A percentile compares a stretch with the other conserved stretches of the same genome.
phyloP scores from a whole-genome alignment of 1,139 yeast genomes.

The Suzukiozyma palmioleophila region DNA sequence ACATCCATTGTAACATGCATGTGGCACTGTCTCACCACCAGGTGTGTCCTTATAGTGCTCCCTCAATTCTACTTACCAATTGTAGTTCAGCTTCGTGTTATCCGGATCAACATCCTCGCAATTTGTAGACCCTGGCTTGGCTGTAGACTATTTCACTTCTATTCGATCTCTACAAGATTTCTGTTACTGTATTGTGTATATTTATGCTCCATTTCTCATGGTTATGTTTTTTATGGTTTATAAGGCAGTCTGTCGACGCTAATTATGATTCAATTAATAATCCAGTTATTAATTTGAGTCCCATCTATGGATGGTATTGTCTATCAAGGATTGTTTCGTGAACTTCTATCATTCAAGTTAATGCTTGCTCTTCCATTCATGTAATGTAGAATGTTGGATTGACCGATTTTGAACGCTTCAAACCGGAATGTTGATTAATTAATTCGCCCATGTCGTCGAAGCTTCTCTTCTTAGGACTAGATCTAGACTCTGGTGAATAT shows the following conservation, averaged over 20 bases:
- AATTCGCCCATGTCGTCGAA: slow-evolving; percentile 10
- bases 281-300: background rate
- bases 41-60: too few species aligned
- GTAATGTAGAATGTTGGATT: slow-evolving; percentile 17
- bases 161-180: too few species aligned
- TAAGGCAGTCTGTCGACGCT: background rate
- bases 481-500: slow-evolving; percentile 8
- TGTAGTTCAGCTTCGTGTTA: too few species aligned
- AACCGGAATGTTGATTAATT: slow-evolving; percentile 8
- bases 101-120: too few species aligned
- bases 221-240: background rate
- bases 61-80: background rate
- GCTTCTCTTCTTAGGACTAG: slow-evolving; percentile 12
- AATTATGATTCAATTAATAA: background rate
- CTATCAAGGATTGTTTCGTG: too few species aligned
- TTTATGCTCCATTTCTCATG: background rate
- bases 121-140: too few species aligned
- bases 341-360: too few species aligned
- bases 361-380: slow-evolving; percentile 2
- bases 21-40: too few species aligned
- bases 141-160: too few species aligned
- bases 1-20: too few species aligned
- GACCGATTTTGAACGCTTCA: slow-evolving; percentile 21
- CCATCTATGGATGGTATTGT: too few species aligned
- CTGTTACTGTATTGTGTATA: background rate